Evolutionary conservation across 2,329 filamentous ascomycete species (phyloP), one percentile per base, ranked within the genome.

Genomic region (Seiridium cupressi): DNA sequence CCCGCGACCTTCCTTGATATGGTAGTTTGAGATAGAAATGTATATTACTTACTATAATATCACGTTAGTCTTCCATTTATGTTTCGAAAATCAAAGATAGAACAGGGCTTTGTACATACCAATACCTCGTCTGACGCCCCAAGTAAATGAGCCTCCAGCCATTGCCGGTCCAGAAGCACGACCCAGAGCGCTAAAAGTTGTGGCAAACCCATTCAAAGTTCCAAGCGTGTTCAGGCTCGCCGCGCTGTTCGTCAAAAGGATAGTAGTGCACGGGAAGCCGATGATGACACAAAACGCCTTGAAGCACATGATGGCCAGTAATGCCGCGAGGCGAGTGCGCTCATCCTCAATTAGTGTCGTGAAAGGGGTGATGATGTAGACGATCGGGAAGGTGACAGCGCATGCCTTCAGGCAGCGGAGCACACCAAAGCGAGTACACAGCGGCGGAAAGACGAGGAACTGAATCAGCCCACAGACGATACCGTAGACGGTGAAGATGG

Each of bases 171-270:
- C 95, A 0, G 84, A 69, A 0, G 92, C 93, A 54, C 93, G 81
- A 1, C 93, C 94, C 4, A 97, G 74, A 0, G 91, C 93, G 64
- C 88, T 89, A 40, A 93, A 86, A 59, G 89, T 90, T 0, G 93
- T 97, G 0, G 92, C 93, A 62, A 97, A 87, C 3, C 94, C 95
- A 69, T 98, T 98, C 59, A 98, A 77, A 0, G 93, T 97, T 1
- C 93, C 93, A 4, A 98, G 83, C 8, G 96, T 85, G 48, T 84
- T 80, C 13, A 97, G 78, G 58, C 89, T 93, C 1, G 82, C 76
- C 4, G 92, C 92, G 8, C 89, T 92, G 75, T 97, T 97, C 35
- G 93, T 97, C 44, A 98, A 83, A 53, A 98, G 81, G 66, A 98
- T 97, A 5, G 92, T 96, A 34, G 85, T 89, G 69, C 91, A 95